Conservation (phyloP, 2,329 filamentous ascomycete genomes). For the Penicillium polonicum region DNA sequence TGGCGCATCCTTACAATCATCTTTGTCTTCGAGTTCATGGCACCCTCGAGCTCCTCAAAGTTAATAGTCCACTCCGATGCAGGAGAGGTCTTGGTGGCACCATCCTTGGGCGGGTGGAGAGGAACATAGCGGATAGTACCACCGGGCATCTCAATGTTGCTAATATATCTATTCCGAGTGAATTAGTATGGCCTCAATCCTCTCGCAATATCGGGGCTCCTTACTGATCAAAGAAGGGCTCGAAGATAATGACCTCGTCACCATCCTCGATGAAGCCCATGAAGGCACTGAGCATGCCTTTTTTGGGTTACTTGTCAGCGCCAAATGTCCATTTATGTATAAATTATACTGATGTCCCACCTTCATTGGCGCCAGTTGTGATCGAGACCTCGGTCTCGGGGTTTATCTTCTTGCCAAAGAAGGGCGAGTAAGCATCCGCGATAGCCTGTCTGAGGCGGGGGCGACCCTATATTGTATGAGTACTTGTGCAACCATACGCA, state of each 20-base stretch:
- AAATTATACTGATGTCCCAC: slow-evolving; percentile 21
- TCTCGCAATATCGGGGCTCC: slow-evolving; percentile 20
- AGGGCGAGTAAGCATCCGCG: slow-evolving; percentile 85
- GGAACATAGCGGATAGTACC: slow-evolving; percentile 94
- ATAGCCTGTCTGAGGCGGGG: slow-evolving; percentile 90
- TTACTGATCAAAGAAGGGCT: slow-evolving; percentile 97
- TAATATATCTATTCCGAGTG: slow-evolving; percentile 66
- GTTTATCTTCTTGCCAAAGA: slow-evolving; percentile 77
- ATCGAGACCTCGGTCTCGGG: slow-evolving; percentile 92
- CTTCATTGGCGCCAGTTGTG: slow-evolving; percentile 66
- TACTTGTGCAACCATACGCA: not conserved
- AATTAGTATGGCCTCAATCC: not conserved
- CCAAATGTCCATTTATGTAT: not conserved
- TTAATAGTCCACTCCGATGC: slow-evolving; percentile 87
- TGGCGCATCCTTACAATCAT: slow-evolving; percentile 76
- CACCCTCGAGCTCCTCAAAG: slow-evolving; percentile 74
- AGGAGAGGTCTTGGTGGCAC: slow-evolving; percentile 74
- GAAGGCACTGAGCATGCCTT: slow-evolving; percentile 90
- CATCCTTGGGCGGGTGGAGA: slow-evolving; percentile 82
- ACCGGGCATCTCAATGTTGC: slow-evolving; percentile 97
- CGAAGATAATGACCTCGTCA: slow-evolving; percentile 96
- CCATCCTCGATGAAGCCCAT: slow-evolving; percentile 95
- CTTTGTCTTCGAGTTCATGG: slow-evolving; percentile 82
- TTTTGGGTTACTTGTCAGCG: not conserved
- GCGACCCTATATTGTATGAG: slow-evolving; percentile 57